These are phyloP conservation scores for Hura crepitans DNA, from an alignment of 441 rosid genomes.

Conservation along the genomic window DNA sequence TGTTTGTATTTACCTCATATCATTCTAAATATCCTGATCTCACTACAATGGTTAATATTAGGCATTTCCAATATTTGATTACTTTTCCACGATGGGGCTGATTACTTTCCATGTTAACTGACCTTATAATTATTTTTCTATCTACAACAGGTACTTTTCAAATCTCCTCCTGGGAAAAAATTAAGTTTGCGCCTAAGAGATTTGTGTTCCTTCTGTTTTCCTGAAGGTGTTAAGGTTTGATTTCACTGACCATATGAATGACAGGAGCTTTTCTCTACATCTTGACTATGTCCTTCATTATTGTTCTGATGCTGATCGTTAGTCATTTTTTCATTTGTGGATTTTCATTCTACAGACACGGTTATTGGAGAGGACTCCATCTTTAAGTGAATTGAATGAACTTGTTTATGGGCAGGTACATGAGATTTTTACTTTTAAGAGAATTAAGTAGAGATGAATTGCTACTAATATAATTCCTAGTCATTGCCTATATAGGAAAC, in stretches of 20 bases:
- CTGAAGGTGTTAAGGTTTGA: constrained; percentile 85
- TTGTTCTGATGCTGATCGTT: neutral
- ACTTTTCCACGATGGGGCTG: neutral
- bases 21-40: neutral
- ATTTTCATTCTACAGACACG: constrained; percentile 51
- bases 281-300: neutral
- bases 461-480: constrained; percentile 1
- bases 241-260: neutral
- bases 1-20: constrained; percentile 1
- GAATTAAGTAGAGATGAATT: neutral
- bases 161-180: constrained; percentile 88
- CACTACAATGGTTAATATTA: neutral
- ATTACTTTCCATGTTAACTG: neutral
- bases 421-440: too few relatives aligned
- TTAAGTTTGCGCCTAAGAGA: constrained; percentile 74
- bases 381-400: constrained; percentile 89
- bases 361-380: constrained; percentile 83
- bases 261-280: neutral
- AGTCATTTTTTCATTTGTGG: neutral
- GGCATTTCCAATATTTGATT: neutral
- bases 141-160: constrained; percentile 64
- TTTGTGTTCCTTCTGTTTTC: constrained; percentile 88
- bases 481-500: neutral
- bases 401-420: constrained; percentile 94
- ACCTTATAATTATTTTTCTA: neutral